These are phyloP conservation scores for Passiflora organensis DNA, from an alignment of 345 rosid genomes.

Conservation along the genomic window DNA sequence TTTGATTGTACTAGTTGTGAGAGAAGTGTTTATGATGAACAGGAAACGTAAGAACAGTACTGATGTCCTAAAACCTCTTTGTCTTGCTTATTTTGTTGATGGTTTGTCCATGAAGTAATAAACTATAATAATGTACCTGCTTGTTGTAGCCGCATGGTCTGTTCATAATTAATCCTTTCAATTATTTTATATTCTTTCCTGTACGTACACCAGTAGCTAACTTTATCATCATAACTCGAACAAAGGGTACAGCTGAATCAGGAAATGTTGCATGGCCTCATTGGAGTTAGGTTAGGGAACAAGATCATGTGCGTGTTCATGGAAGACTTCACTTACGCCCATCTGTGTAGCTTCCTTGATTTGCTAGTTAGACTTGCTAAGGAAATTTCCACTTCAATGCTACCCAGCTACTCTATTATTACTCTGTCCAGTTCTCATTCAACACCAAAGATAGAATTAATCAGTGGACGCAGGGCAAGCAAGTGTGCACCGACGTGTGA, in stretches of 20 bases:
- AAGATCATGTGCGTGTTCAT: slow-evolving; percentile 54
- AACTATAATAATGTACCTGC: slow-evolving; percentile 4
- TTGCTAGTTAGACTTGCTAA: background rate
- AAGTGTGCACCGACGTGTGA: background rate
- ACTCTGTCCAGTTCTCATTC: background rate
- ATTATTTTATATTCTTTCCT: slow-evolving; percentile 3
- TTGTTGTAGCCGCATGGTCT: background rate
- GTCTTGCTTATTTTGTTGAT: slow-evolving; percentile 17
- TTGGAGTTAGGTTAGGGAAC: slow-evolving; percentile 31
- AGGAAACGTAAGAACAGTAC: slow-evolving; percentile 17
- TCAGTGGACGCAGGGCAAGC: background rate
- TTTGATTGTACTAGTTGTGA: slow-evolving; percentile 25
- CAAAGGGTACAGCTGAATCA: slow-evolving; percentile 1
- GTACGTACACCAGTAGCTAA: too few relatives aligned
- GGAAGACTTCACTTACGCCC: slow-evolving; percentile 51
- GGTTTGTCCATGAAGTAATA: slow-evolving; percentile 14
- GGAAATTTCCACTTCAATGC: slow-evolving; percentile 4
- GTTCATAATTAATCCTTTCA: background rate
- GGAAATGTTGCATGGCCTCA: slow-evolving; percentile 21
- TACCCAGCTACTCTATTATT: background rate
- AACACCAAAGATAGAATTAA: background rate
- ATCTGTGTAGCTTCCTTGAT: slow-evolving; percentile 18
- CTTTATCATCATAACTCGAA: background rate
- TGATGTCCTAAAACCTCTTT: slow-evolving; percentile 5
- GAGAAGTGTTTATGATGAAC: slow-evolving; percentile 14